Percentiles rank a stretch among this genome's conserved stretches.
Evolutionary conservation across 1,284 basidiomycete species (phyloP).

Genomic region (Thelephora terrestris): DNA sequence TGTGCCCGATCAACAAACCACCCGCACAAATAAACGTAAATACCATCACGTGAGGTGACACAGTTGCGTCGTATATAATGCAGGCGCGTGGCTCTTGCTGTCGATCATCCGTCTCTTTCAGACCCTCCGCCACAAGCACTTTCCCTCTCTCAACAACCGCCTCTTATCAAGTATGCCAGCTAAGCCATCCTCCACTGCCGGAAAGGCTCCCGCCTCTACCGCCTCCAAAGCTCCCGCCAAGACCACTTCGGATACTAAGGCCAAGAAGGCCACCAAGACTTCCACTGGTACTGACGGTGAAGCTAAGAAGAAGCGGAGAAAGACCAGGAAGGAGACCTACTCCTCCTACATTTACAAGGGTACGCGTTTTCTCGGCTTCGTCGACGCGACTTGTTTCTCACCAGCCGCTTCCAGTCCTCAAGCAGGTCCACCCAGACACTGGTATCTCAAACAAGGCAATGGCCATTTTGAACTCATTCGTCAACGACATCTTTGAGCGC

Average conservation of each 20-base stretch:
- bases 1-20: no score
- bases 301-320: constrained; percentile 47
- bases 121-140: not conserved
- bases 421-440: constrained; percentile 69
- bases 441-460: constrained; percentile 75
- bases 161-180: constrained; percentile 10
- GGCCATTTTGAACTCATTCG: constrained; percentile 66
- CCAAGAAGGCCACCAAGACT: constrained; percentile 42
- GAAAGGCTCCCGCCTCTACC: constrained; percentile 44
- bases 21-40: not conserved
- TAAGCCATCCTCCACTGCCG: constrained; percentile 40
- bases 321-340: constrained; percentile 58
- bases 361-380: constrained; percentile 16
- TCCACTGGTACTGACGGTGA: constrained; percentile 32
- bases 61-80: not conserved
- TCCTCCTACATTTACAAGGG: constrained; percentile 66
- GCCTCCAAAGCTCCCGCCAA: constrained; percentile 46
- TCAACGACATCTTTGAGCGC: constrained; percentile 65
- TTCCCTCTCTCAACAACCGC: constrained; percentile 2
- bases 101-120: not conserved
- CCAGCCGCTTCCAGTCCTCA: constrained; percentile 37
- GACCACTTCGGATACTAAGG: constrained; percentile 26
- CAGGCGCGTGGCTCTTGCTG: not conserved
- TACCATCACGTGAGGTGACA: not conserved
- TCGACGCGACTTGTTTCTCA: constrained; percentile 3